Evolutionary conservation across 176 grass and related monocot genomes (phyloP).

Genomic region (Carex myosuroides): DNA sequence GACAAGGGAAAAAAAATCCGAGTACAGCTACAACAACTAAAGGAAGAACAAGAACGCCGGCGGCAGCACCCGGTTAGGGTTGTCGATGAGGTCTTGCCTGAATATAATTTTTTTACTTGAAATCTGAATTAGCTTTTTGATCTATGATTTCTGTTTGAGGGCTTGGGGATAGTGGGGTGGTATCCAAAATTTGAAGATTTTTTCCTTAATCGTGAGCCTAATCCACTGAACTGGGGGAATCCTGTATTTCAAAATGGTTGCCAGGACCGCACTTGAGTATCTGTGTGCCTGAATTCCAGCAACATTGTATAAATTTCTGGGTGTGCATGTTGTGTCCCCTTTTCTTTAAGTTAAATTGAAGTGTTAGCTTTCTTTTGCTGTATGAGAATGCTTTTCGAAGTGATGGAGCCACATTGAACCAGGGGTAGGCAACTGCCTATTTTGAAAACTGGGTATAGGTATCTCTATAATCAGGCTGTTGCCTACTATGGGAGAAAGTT

Average conservation of each 20-base stretch:
- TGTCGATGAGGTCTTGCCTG: not conserved
- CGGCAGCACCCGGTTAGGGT: not conserved
- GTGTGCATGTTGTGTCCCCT: not conserved
- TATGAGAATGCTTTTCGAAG: not conserved
- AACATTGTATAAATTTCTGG: not conserved
- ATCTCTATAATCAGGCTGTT: too few species aligned
- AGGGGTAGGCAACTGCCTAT: too few species aligned
- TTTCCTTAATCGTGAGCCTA: not conserved
- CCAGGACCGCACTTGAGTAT: not conserved
- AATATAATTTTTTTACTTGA: not conserved
- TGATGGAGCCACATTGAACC: not conserved
- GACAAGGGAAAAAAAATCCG: slow-evolving; percentile 1
- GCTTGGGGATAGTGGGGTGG: not conserved
- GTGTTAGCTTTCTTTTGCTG: not conserved
- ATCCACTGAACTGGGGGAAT: not conserved
- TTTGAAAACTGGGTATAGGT: too few species aligned
- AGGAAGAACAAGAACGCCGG: slow-evolving; percentile 15
- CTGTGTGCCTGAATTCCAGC: not conserved
- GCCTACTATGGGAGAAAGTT: too few species aligned
- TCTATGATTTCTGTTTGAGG: slow-evolving; percentile 3
- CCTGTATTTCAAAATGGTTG: not conserved
- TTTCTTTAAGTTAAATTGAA: not conserved
- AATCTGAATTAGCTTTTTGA: not conserved
- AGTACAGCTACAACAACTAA: not conserved
- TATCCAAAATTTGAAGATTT: not conserved